Percentiles rank a stretch among this genome's conserved stretches.
These are phyloP conservation scores for Piromyces finnis DNA, from an alignment of 192 early-diverging fungal species.

Conservation along the genomic window DNA sequence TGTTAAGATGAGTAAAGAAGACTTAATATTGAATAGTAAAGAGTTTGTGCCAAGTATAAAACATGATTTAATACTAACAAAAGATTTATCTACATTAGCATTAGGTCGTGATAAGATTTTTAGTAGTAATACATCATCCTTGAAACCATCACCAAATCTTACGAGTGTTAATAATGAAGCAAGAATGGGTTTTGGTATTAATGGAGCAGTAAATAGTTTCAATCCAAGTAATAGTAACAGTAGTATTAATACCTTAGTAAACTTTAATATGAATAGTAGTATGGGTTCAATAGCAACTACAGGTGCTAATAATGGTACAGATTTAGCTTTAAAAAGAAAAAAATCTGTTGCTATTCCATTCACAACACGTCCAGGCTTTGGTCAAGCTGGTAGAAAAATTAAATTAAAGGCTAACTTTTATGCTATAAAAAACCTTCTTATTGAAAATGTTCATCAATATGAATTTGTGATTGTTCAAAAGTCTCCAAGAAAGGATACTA, in stretches of 20 bases:
- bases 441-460: constrained; percentile 67
- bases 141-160: neutral
- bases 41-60: neutral
- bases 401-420: constrained; percentile 58
- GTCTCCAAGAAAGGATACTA: constrained; percentile 17
- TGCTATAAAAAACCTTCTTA: constrained; percentile 43
- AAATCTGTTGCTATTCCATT: neutral
- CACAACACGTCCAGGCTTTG: constrained; percentile 15
- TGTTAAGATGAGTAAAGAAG: neutral
- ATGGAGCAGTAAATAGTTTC: neutral
- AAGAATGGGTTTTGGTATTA: neutral
- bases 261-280: neutral
- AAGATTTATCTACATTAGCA: neutral
- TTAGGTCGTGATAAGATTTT: neutral
- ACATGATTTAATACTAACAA: neutral
- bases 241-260: neutral
- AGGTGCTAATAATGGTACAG: neutral
- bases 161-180: neutral
- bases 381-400: constrained; percentile 21
- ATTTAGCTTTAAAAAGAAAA: neutral
- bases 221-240: neutral
- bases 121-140: neutral
- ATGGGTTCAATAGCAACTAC: no score
- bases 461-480: constrained; percentile 12
- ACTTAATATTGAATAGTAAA: neutral